Conservation (phyloP, 1,284 basidiomycete genomes). For the Coniophora puteana region DNA sequence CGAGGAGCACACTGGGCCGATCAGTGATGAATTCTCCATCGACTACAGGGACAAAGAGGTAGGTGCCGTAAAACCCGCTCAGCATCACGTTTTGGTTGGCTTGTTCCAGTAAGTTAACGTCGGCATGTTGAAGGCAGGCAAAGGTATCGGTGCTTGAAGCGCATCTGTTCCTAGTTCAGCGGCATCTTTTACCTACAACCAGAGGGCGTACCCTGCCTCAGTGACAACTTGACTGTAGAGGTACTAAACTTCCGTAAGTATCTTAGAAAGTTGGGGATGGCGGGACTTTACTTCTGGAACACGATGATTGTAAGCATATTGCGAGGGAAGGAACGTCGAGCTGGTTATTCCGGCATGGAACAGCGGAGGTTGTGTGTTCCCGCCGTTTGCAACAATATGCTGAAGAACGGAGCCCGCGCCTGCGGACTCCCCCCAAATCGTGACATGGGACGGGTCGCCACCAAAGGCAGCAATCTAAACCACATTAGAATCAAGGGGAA, state of each 20-base stretch:
- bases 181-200: constrained; percentile 5
- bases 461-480: constrained; percentile 23
- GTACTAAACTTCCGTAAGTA: constrained; percentile 11
- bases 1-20: constrained; percentile 32
- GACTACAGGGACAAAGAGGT: constrained; percentile 41
- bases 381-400: constrained; percentile 24
- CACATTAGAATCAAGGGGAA: neutral
- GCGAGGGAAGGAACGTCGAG: constrained; percentile 39
- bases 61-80: constrained; percentile 38
- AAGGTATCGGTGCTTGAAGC: constrained; percentile 1
- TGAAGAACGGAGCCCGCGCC: constrained; percentile 24
- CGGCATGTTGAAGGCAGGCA: constrained; percentile 26
- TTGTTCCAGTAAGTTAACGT: constrained; percentile 25
- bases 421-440: constrained; percentile 26
- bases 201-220: constrained; percentile 24
- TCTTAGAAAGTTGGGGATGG: neutral
- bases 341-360: constrained; percentile 41
- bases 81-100: constrained; percentile 34
- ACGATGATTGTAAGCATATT: constrained; percentile 37
- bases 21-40: constrained; percentile 41
- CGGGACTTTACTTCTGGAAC: constrained; percentile 35
- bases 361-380: constrained; percentile 33
- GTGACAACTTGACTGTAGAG: constrained; percentile 27
- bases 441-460: constrained; percentile 22
- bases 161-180: constrained; percentile 21